phyloP scores from a whole-genome alignment of 306 rosid genomes.

The Quercus ilex region DNA sequence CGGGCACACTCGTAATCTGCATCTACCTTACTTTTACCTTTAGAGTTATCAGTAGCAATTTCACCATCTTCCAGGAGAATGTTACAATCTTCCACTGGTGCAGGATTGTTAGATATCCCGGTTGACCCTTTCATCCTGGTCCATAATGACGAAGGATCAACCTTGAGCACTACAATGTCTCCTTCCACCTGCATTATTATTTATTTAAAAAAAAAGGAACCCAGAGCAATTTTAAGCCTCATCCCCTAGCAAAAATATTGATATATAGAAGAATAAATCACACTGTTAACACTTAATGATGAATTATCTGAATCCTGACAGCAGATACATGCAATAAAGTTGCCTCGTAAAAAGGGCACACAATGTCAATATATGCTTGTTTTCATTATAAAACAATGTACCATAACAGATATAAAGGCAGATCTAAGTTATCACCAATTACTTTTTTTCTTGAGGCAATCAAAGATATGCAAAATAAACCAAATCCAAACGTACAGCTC shows the following conservation, averaged over 20 bases:
- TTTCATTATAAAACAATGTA: neutral
- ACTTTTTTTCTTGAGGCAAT: neutral
- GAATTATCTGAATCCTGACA: neutral
- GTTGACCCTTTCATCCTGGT: conserved; percentile 72
- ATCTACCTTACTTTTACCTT: conserved; percentile 48
- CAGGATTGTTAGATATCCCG: conserved; percentile 33
- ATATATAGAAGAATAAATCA: conserved; percentile 5
- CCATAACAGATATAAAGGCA: neutral
- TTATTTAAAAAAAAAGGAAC: neutral
- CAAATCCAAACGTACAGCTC: conserved; percentile 77
- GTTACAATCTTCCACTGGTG: conserved; percentile 36
- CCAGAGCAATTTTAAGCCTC: conserved; percentile 26
- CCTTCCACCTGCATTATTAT: conserved; percentile 67
- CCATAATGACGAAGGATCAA: conserved; percentile 72
- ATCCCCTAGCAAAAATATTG: conserved; percentile 5
- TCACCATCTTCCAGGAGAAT: conserved; percentile 36
- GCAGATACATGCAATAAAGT: neutral
- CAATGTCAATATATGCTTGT: neutral
- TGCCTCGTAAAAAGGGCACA: neutral
- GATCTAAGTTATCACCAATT: neutral
- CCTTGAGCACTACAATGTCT: conserved; percentile 68
- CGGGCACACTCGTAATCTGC: conserved; percentile 27
- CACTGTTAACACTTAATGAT: conserved; percentile 1
- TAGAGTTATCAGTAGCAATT: conserved; percentile 29
- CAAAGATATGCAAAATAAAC: neutral